A percentile compares a stretch with the other conserved stretches of the same genome.
These are phyloP conservation scores for Neurospora tetrasperma DNA, from an alignment of 495 filamentous ascomycete species.

Conservation along the genomic window DNA sequence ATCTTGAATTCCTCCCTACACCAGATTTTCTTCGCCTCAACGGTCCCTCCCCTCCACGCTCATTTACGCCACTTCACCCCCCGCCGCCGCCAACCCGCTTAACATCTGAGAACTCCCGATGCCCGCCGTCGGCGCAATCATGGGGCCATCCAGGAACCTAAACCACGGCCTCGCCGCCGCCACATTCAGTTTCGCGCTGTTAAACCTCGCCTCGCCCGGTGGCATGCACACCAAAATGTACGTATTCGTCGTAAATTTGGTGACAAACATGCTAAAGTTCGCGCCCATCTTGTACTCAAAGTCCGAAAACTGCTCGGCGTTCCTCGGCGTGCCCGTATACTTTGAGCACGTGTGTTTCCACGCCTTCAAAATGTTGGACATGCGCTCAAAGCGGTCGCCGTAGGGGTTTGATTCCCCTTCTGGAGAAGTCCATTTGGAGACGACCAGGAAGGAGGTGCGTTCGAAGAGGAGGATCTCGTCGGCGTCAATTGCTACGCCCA, in stretches of 20 bases:
- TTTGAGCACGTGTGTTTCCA: constrained; percentile 69
- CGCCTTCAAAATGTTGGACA: constrained; percentile 92
- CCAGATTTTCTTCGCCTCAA: not conserved
- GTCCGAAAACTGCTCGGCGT: constrained; percentile 45
- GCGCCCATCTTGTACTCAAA: constrained; percentile 45
- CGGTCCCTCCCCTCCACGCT: not conserved
- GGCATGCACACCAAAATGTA: constrained; percentile 88
- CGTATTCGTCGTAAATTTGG: constrained; percentile 89
- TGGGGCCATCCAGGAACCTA: constrained; percentile 40
- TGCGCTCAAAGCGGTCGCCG: constrained; percentile 84
- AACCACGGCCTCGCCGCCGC: constrained; percentile 76
- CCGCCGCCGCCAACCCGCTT: not conserved
- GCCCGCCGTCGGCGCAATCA: constrained; percentile 3
- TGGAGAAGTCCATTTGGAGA: constrained; percentile 69
- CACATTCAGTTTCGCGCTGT: constrained; percentile 81
- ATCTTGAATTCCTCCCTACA: not conserved
- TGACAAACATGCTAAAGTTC: constrained; percentile 83
- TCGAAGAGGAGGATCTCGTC: constrained; percentile 95
- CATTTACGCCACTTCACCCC: not conserved
- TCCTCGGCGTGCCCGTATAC: constrained; percentile 42
- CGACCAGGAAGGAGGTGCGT: constrained; percentile 88
- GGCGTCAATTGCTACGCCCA: constrained; percentile 76
- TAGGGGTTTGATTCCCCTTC: constrained; percentile 72
- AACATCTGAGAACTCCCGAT: constrained; percentile 2
- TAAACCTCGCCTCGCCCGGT: constrained; percentile 77